Evolutionary conservation across 768 basidiomycete species (phyloP).

Genomic region (Tulasnella sp.): DNA sequence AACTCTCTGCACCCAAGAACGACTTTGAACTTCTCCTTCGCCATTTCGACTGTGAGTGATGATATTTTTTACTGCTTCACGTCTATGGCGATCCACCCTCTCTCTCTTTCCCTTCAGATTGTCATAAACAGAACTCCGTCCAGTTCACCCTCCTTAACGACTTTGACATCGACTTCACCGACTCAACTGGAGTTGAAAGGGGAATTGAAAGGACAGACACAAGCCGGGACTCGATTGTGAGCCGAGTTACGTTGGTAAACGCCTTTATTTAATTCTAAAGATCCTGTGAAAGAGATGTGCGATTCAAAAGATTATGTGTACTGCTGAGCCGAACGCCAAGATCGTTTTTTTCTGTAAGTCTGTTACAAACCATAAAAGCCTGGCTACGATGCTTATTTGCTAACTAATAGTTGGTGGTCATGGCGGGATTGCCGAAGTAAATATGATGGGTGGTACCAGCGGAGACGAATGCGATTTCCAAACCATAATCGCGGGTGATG

Average conservation of each 20-base stretch:
- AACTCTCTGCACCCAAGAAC: not conserved
- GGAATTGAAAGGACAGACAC: not conserved
- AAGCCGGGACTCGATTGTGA: not conserved
- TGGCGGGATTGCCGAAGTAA: not conserved
- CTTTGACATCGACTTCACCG: not conserved
- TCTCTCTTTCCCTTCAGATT: not conserved
- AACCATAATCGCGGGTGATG: not conserved
- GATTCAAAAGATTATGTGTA: not conserved
- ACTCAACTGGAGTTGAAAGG: not conserved
- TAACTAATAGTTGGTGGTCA: not conserved
- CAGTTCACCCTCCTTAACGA: not conserved
- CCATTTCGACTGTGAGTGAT: not conserved
- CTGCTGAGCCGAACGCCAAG: not conserved
- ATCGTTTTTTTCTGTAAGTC: not conserved
- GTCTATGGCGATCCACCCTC: not conserved
- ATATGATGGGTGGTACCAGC: not conserved
- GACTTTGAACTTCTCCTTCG: not conserved
- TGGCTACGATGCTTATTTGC: not conserved
- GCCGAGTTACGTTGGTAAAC: not conserved
- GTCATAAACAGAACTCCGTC: not conserved
- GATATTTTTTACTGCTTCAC: too few relatives aligned
- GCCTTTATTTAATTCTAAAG: not conserved
- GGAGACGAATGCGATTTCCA: not conserved
- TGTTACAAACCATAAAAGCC: too few relatives aligned
- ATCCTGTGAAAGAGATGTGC: not conserved